Percentiles rank a stretch among this genome's conserved stretches.
These are phyloP conservation scores for Ceratocystiopsis sp. DNA, from an alignment of 2,329 filamentous ascomycete genomes.

Conservation along the genomic window DNA sequence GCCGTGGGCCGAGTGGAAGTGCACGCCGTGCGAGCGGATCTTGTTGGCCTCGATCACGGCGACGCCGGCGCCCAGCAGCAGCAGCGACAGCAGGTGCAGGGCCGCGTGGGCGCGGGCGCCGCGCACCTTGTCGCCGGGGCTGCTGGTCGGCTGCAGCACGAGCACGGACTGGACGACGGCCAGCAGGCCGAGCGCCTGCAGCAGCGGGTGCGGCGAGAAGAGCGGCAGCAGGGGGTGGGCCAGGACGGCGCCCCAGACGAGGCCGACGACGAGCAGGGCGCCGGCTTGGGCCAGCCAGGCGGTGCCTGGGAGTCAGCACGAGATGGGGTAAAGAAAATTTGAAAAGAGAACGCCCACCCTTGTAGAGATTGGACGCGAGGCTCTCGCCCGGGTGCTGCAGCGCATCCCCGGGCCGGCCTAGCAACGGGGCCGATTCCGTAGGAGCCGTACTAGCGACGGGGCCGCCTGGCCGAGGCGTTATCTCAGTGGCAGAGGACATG, in stretches of 20 bases:
- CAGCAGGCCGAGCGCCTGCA: slow-evolving; percentile 49
- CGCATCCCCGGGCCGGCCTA: slow-evolving; percentile 56
- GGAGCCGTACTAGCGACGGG: too few species aligned
- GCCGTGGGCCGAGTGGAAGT: slow-evolving; percentile 69
- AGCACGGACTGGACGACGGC: slow-evolving; percentile 66
- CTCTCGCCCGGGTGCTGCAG: slow-evolving; percentile 47
- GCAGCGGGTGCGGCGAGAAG: slow-evolving; percentile 77
- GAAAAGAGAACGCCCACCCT: slow-evolving; percentile 36
- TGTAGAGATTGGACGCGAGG: slow-evolving; percentile 53
- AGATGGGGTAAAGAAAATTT: neutral
- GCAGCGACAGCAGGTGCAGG: slow-evolving; percentile 49
- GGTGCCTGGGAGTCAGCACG: slow-evolving; percentile 41
- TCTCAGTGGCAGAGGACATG: slow-evolving; percentile 55
- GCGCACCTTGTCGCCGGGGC: slow-evolving; percentile 50
- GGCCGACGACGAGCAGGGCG: slow-evolving; percentile 53
- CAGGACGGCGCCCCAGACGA: slow-evolving; percentile 67
- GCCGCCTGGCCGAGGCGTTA: slow-evolving; percentile 13
- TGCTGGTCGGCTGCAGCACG: slow-evolving; percentile 74
- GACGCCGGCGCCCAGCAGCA: slow-evolving; percentile 46
- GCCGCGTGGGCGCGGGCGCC: slow-evolving; percentile 47
- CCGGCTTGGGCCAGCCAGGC: slow-evolving; percentile 67
- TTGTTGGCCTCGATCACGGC: slow-evolving; percentile 76
- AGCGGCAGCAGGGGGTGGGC: slow-evolving; percentile 48
- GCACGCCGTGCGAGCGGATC: slow-evolving; percentile 41
- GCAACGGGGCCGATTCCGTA: slow-evolving; percentile 49